Percentiles rank a stretch among this genome's conserved stretches.
phyloP scores from a whole-genome alignment of 305 asterid species.

The Solanum aculeatissimum region DNA sequence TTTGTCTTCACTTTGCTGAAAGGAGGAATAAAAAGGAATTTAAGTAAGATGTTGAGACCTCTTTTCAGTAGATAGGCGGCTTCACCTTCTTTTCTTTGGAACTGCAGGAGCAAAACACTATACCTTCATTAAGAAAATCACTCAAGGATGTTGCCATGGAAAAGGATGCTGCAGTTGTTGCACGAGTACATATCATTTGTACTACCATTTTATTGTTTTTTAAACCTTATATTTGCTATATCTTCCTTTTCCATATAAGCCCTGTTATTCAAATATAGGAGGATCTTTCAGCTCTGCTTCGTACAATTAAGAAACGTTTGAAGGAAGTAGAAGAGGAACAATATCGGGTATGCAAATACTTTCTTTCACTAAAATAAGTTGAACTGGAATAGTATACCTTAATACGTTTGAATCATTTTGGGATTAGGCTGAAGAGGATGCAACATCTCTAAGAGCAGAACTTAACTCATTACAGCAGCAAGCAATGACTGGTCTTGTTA shows the following conservation, averaged over 20 bases:
- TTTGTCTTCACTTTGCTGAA: not conserved
- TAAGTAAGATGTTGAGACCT: not conserved
- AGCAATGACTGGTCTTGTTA: conserved; percentile 40
- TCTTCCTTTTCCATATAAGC: not conserved
- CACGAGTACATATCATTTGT: conserved; percentile 42
- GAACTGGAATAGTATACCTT: not conserved
- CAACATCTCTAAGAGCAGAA: conserved; percentile 87
- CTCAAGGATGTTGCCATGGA: conserved; percentile 97
- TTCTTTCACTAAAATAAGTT: conserved; percentile 2
- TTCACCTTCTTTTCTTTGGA: not conserved
- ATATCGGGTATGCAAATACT: conserved; percentile 50
- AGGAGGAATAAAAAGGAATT: not conserved
- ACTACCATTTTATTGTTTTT: not conserved
- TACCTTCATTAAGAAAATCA: conserved; percentile 84
- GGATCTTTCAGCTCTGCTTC: conserved; percentile 93
- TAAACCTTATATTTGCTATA: not conserved
- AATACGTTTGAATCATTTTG: conserved; percentile 1
- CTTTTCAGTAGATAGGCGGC: not conserved
- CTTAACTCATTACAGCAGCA: conserved; percentile 78
- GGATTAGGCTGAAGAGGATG: conserved; percentile 93
- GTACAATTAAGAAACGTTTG: conserved; percentile 61
- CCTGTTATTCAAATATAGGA: conserved; percentile 44
- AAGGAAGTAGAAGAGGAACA: conserved; percentile 99
- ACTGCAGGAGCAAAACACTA: conserved; percentile 73
- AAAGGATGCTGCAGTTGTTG: conserved; percentile 99